Evolutionary conservation across 108 stramenopile genomes (phyloP), one percentile per base, ranked within the genome.

Genomic region (Mediolabrus comicus): DNA sequence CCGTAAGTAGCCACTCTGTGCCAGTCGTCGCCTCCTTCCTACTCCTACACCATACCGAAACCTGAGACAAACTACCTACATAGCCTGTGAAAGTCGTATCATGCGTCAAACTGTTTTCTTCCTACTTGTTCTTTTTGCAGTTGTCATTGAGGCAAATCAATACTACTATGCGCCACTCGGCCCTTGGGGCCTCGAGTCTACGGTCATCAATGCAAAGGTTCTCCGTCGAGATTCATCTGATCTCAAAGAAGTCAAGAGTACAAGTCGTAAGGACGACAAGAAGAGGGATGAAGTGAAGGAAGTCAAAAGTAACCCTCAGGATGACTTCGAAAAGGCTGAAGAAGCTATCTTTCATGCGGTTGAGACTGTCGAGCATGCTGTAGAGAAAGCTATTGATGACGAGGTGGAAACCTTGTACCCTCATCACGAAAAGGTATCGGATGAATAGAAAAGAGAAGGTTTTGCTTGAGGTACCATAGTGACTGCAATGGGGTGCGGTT

Each of bases 361-460:
- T 4, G 75, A 76, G 24, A 32, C 58, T 14, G 67, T 76, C 4
- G 75, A 76, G 26, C 57, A 69, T 33, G 62, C 38, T 36, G 57
- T 76, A 25, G 62, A 66, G 13, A 61, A 76, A 51, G 75, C 68
- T 12, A 57, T 76, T 41, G 75, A 76, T 36, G 75, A 76, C 10
- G 75, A 76, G 66, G 75, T 76, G 1, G 75, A 76, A 38, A 76
- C 68, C n/a, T 35, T 76, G 19, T 76, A 69, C 62, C 75, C 75
- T 32, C 75, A 76, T 64, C 75, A 69, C 55, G 49, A 76, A 62
- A 29, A 53, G 26, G 8, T 26, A 49, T 46, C 36, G 36, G 68
- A 72, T 29, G 62, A 72, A 38, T 72, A 60, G 34, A 41, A 14
- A 41, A 14, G 10, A 30, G 30, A 19, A 8, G 56, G 56, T 22